Base-by-base conservation (phyloP, 148 eudicot species). In the Nyssa sinensis region DNA sequence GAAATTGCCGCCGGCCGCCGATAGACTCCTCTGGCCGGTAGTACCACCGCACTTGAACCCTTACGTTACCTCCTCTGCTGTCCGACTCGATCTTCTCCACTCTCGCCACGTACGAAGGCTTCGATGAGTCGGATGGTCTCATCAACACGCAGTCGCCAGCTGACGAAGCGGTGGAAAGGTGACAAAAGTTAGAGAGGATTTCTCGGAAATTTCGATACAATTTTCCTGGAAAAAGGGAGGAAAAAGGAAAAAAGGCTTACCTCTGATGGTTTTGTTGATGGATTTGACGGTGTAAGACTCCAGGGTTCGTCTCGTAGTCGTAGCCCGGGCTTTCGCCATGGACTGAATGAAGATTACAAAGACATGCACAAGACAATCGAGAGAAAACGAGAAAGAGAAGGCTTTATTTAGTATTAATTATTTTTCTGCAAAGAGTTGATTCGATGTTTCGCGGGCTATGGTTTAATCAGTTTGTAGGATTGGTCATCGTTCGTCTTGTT, bases 11-110 rank as follows among this genome's bases (percentile, higher is more conserved):
- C 5, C 98, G 88, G n/a, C 98, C 98, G 7, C 98, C 98, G 72
- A 89, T 79, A 35, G 98, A 91, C 77, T 93, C 98, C 74, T 93
- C 98, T 41, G 98, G 98, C 72, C 98, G 85, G 67, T 93, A 93
- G 49, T 91, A 93, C 96, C 98, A 93, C 74, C 92, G 80, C 53
- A 93, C 91, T 70, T 85, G 86, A 60, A 91, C 86, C 73, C 69
- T 85, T 24, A 78, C 96, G 79, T 83, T 72, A 33, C 61, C 71
- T 1, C 87, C 86, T 12, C 93, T 78, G 69, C 83, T 71, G 80
- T 86, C 90, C 10, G 88, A 72, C 67, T 88, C 93, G 23, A 93
- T 80, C 66, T 55, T 80, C 86, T 90, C 98, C 39, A 93, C 75
- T 4, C 83, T 71, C 64, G 98, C 98, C 64, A 93, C 89, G 82